These are phyloP conservation scores for Dipodascus geniculatus DNA, from an alignment of 805 yeast genomes.

Conservation along the genomic window DNA sequence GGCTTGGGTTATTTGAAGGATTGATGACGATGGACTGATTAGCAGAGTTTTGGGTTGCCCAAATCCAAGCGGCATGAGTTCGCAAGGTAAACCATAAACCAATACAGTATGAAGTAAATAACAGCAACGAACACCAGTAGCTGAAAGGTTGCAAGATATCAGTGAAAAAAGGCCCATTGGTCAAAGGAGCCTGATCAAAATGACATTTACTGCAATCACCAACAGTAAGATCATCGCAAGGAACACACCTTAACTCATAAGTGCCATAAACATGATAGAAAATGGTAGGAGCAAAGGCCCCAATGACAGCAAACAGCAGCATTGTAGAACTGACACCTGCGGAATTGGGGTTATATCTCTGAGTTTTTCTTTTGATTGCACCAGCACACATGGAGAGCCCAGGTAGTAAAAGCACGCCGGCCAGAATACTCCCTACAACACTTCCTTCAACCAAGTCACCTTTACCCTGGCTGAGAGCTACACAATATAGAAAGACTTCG, in stretches of 20 bases:
- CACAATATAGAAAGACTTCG: conserved; percentile 85
- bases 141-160: conserved; percentile 73
- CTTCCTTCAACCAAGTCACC: conserved; percentile 92
- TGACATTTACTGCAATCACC: conserved; percentile 53
- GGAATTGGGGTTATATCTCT: conserved; percentile 86
- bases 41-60: conserved; percentile 48
- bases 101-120: conserved; percentile 74
- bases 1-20: neutral
- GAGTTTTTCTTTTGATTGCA: conserved; percentile 84
- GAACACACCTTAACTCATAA: conserved; percentile 61
- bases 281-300: conserved; percentile 85
- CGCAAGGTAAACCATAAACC: conserved; percentile 89
- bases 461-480: conserved; percentile 75
- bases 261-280: conserved; percentile 85
- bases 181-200: conserved; percentile 63
- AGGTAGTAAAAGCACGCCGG: conserved; percentile 83
- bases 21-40: neutral
- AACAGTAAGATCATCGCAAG: conserved; percentile 29
- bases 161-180: conserved; percentile 51
- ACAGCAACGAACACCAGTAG: conserved; percentile 61
- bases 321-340: conserved; percentile 97
- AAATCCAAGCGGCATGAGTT: conserved; percentile 92
- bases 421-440: conserved; percentile 84
- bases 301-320: conserved; percentile 81
- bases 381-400: conserved; percentile 98